Percentiles rank a stretch among this genome's conserved stretches.
These are phyloP conservation scores for Epichloe sylvatica DNA, from an alignment of 2,329 filamentous ascomycete species.

Conservation along the genomic window DNA sequence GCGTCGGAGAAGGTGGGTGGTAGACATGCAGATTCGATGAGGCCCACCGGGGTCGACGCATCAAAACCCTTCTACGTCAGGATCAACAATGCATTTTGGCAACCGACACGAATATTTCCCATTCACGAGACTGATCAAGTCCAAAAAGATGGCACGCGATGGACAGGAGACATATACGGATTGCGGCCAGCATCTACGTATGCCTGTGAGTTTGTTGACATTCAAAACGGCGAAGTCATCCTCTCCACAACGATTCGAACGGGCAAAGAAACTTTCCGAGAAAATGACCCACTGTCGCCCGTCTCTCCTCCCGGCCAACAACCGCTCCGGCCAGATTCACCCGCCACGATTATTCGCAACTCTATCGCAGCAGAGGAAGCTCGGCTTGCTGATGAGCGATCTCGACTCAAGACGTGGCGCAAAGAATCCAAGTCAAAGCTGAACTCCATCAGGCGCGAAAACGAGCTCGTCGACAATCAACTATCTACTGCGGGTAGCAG, in stretches of 20 bases:
- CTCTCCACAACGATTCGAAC: slow-evolving; percentile 63
- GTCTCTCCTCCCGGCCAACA: slow-evolving; percentile 35
- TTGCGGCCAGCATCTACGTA: slow-evolving; percentile 62
- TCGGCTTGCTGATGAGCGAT: slow-evolving; percentile 55
- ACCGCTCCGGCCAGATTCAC: slow-evolving; percentile 58
- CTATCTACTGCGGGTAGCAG: slow-evolving; percentile 56
- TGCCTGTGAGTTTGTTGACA: slow-evolving; percentile 63
- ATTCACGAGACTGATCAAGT: slow-evolving; percentile 18
- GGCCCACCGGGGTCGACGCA: slow-evolving; percentile 43
- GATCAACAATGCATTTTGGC: slow-evolving; percentile 69
- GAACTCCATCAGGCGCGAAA: slow-evolving; percentile 56
- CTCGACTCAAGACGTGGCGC: slow-evolving; percentile 53
- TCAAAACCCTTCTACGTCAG: slow-evolving; percentile 66
- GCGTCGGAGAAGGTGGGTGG: slow-evolving; percentile 15
- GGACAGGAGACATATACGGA: slow-evolving; percentile 58
- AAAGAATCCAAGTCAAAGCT: slow-evolving; percentile 62
- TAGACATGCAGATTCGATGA: slow-evolving; percentile 16
- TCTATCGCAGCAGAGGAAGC: slow-evolving; percentile 60
- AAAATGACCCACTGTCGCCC: slow-evolving; percentile 17
- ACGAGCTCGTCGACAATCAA: slow-evolving; percentile 52
- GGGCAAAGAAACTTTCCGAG: slow-evolving; percentile 29
- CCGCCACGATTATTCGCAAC: slow-evolving; percentile 60
- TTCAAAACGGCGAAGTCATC: slow-evolving; percentile 48
- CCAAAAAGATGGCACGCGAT: slow-evolving; percentile 32
- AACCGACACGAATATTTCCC: slow-evolving; percentile 56